Percentiles rank a stretch among this genome's conserved stretches.
phyloP scores from a whole-genome alignment of 306 rosid species.

The Cucurbita moschata region DNA sequence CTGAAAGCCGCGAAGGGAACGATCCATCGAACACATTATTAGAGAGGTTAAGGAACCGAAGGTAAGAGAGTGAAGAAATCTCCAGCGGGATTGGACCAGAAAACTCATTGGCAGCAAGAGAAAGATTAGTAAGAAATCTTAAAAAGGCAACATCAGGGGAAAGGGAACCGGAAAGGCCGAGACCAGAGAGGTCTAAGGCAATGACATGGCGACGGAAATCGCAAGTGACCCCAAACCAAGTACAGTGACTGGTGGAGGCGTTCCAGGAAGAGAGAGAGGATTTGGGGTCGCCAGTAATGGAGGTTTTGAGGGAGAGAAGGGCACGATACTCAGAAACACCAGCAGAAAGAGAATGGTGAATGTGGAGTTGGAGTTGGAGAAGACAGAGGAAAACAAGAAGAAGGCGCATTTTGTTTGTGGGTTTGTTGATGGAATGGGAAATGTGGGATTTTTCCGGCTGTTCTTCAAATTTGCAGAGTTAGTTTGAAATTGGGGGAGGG shows the following conservation, averaged over 20 bases:
- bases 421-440: background rate
- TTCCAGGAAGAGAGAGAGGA: slow-evolving; percentile 54
- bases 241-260: slow-evolving; percentile 37
- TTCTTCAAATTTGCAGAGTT: background rate
- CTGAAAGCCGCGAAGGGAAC: slow-evolving; percentile 42
- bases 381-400: background rate
- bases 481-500: background rate
- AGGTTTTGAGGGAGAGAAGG: slow-evolving; percentile 40
- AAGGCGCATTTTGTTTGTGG: background rate
- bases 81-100: slow-evolving; percentile 49
- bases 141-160: slow-evolving; percentile 36
- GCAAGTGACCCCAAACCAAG: slow-evolving; percentile 59
- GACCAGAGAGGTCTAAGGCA: slow-evolving; percentile 41
- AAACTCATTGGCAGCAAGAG: slow-evolving; percentile 41
- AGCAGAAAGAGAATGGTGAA: slow-evolving; percentile 8
- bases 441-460: background rate
- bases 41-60: slow-evolving; percentile 58
- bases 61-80: slow-evolving; percentile 34
- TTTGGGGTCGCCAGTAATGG: slow-evolving; percentile 38
- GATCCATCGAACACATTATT: slow-evolving; percentile 60
- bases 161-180: slow-evolving; percentile 42
- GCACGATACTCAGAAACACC: slow-evolving; percentile 39
- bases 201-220: slow-evolving; percentile 48
- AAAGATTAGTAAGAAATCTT: slow-evolving; percentile 39
- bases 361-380: slow-evolving; percentile 12